A percentile compares a stretch with the other conserved stretches of the same genome.
phyloP scores from a whole-genome alignment of 495 filamentous ascomycete genomes.

The Daldinia concentrica region DNA sequence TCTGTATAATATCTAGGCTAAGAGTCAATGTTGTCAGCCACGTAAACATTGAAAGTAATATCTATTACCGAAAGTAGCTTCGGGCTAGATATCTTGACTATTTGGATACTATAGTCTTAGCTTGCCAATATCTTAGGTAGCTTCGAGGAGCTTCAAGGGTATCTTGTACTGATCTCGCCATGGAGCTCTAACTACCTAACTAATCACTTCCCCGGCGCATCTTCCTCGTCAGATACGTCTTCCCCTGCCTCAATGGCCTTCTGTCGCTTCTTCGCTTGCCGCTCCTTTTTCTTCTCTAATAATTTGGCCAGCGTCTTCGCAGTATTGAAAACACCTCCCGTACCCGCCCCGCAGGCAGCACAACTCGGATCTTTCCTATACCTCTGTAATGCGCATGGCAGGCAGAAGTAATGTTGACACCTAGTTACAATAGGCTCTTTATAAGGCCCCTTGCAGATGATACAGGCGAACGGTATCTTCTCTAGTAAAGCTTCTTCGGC shows the following conservation, averaged over 20 bases:
- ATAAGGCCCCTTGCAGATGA: constrained; percentile 87
- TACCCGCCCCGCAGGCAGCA: constrained; percentile 84
- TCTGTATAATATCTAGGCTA: not conserved
- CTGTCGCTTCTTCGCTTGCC: constrained; percentile 70
- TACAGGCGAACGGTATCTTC: constrained; percentile 93
- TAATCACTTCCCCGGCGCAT: constrained; percentile 44
- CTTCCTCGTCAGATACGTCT: constrained; percentile 73
- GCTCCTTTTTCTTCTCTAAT: constrained; percentile 82
- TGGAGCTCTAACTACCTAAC: too few species aligned
- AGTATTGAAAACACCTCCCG: constrained; percentile 87
- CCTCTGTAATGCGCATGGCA: constrained; percentile 82
- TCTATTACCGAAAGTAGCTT: not conserved
- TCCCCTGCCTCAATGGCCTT: constrained; percentile 77
- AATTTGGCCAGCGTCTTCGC: constrained; percentile 85
- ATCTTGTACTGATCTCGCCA: not conserved
- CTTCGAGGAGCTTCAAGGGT: not conserved
- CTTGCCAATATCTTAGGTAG: not conserved
- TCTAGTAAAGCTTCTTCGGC: constrained; percentile 81
- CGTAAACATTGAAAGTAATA: not conserved
- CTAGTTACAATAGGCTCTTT: constrained; percentile 84
- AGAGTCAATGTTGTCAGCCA: not conserved
- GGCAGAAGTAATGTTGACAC: constrained; percentile 96
- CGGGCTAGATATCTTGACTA: not conserved
- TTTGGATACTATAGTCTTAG: not conserved
- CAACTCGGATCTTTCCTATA: constrained; percentile 84